These are phyloP conservation scores for Ustanciosporium gigantosporum DNA, from an alignment of 1,284 basidiomycete genomes.

Conservation along the genomic window DNA sequence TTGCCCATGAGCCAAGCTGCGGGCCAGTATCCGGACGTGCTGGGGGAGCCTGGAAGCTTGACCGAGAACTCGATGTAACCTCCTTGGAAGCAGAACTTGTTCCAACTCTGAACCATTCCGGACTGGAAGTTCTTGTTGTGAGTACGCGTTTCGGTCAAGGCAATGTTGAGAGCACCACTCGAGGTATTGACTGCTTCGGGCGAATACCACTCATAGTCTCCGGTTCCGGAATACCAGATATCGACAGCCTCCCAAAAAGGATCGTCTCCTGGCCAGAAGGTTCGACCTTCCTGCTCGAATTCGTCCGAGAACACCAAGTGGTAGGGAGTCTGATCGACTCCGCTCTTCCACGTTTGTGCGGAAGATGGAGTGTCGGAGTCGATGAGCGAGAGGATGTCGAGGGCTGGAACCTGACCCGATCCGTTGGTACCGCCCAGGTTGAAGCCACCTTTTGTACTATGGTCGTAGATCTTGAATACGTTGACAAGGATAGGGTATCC, in stretches of 20 bases:
- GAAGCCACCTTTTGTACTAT: conserved; percentile 39
- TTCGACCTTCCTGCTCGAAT: conserved; percentile 70
- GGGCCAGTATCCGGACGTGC: conserved; percentile 65
- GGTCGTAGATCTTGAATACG: conserved; percentile 33
- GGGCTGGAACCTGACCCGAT: conserved; percentile 48
- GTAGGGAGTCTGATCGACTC: conserved; percentile 34
- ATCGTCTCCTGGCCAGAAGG: conserved; percentile 63
- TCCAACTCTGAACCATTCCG: conserved; percentile 60
- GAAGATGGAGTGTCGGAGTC: conserved; percentile 45
- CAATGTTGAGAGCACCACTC: conserved; percentile 46
- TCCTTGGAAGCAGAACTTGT: conserved; percentile 61
- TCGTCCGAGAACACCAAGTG: conserved; percentile 76
- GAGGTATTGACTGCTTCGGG: conserved; percentile 56
- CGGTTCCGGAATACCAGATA: conserved; percentile 58
- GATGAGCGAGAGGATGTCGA: conserved; percentile 32
- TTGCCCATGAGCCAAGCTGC: conserved; percentile 59
- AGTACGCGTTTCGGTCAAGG: conserved; percentile 38
- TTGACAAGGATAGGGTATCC: conserved; percentile 57
- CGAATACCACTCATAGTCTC: conserved; percentile 61
- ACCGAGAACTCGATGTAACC: conserved; percentile 56
- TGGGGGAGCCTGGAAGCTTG: conserved; percentile 43
- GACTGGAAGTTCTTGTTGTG: conserved; percentile 58
- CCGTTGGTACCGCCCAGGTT: conserved; percentile 72
- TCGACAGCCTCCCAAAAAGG: conserved; percentile 59
- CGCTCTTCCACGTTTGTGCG: conserved; percentile 28